Evolutionary conservation across 2,329 filamentous ascomycete genomes (phyloP), one percentile per base, ranked within the genome.

Genomic region (Ascochyta fabae): DNA sequence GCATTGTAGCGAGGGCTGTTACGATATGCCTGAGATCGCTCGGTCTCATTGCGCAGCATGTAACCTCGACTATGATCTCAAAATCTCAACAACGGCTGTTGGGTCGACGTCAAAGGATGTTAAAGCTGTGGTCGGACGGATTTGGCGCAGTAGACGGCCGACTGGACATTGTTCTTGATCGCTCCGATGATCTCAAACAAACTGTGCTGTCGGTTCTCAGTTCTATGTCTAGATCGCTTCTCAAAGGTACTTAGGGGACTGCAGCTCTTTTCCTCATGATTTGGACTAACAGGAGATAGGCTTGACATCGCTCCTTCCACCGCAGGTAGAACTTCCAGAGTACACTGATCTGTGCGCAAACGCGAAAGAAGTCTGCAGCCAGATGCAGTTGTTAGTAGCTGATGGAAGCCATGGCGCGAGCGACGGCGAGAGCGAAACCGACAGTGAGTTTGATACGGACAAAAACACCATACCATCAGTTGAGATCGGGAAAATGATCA

Each of bases 121-220:
- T n/a, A n/a, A n/a, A n/a, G 19, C 54, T 69, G 9, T 69, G 66
- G 64, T 52, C 43, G 4, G 56, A 62, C 10, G 64, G 63, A 10
- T 54, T 67, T 40, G 44, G 45, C 3, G 60, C 50, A 1, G 35
- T 24, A 7, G 33, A 51, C 4, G 61, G 66, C 6, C 51, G 42
- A 13, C 47, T 69, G 9, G 66, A 69, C 41, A 6, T 24, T 3
- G 15, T 53, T 0, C 53, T 69, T n/a, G 54, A 65, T n/a, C 36
- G 47, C 10, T 67, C 63, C 2, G 64, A 53, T 19, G 34, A 35
- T 10, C 41, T 69, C 5, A 52, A 51, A 2, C 31, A 50, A 10
- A 65, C 59, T 3, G 60, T 56, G 2, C 31, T 69, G 7, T 52
- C 55, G 12, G 46, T 61, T 6, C 46, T 67, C 1, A 52, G 51